These are phyloP conservation scores for Flaveria ramosissima DNA, from an alignment of 129 eudicot genomes.

Conservation along the genomic window DNA sequence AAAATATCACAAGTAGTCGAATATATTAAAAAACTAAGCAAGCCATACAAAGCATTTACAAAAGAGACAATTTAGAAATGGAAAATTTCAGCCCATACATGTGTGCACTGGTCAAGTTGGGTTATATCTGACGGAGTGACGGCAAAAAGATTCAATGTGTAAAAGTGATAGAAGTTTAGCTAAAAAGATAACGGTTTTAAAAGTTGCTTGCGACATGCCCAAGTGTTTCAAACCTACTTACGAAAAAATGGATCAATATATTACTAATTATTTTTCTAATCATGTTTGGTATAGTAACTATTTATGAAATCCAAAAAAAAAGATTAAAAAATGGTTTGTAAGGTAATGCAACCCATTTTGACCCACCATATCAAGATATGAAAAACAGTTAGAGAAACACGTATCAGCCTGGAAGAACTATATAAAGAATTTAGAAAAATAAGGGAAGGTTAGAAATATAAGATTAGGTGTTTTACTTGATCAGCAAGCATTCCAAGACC, in stretches of 20 bases:
- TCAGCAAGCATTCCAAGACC: conserved; percentile 87
- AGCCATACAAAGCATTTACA: not conserved
- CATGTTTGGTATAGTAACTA: not conserved
- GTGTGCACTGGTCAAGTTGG: not conserved
- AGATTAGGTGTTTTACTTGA: conserved; percentile 49
- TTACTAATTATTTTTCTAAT: not conserved
- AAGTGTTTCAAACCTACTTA: not conserved
- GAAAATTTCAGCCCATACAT: not conserved
- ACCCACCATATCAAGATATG: not conserved
- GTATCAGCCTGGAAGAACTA: not conserved
- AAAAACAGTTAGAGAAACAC: not conserved
- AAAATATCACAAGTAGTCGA: not conserved
- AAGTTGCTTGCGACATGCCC: not conserved
- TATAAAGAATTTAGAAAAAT: not conserved
- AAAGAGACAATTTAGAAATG: not conserved
- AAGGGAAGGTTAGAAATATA: not conserved
- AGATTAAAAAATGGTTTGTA: not conserved
- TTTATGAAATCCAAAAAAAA: not conserved
- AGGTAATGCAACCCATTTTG: not conserved
- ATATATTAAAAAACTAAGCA: not conserved
- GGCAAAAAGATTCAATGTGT: not conserved
- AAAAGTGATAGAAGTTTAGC: not conserved
- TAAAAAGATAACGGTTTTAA: not conserved
- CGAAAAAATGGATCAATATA: not conserved
- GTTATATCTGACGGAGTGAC: not conserved